These are phyloP conservation scores for Cryoendolithus antarcticus DNA, from an alignment of 2,329 filamentous ascomycete genomes.

Conservation along the genomic window DNA sequence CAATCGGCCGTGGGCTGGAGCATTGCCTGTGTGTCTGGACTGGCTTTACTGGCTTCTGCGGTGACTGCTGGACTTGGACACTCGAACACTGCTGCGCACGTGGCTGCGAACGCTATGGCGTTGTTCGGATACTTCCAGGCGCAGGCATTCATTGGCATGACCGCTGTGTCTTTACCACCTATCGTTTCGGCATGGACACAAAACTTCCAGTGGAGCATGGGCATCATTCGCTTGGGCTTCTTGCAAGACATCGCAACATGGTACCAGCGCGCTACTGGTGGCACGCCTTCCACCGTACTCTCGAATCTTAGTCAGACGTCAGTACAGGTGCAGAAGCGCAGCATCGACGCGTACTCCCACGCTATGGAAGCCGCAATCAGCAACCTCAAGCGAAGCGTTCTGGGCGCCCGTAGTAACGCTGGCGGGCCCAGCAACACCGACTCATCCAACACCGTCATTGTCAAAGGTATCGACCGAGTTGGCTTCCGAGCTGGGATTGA, in stretches of 20 bases:
- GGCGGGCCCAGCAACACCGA: conserved; percentile 17
- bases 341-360: conserved; percentile 31
- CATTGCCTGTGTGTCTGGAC: conserved; percentile 73
- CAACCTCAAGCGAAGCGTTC: conserved; percentile 29
- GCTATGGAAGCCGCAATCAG: conserved; percentile 43
- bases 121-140: conserved; percentile 91
- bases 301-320: conserved; percentile 62
- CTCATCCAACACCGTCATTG: conserved; percentile 33
- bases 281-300: conserved; percentile 66
- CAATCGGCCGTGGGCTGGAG: conserved; percentile 80
- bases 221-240: conserved; percentile 78
- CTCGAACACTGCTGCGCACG: conserved; percentile 86
- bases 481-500: conserved; percentile 79
- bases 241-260: conserved; percentile 83
- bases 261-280: conserved; percentile 90
- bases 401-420: conserved; percentile 21
- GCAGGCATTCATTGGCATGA: conserved; percentile 82
- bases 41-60: conserved; percentile 73
- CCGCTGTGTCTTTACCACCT: conserved; percentile 67
- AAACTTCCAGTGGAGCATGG: conserved; percentile 98
- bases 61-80: conserved; percentile 83
- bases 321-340: conserved; percentile 67
- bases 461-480: conserved; percentile 78
- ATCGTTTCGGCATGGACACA: conserved; percentile 90
- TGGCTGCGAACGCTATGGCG: conserved; percentile 86